A percentile compares a stretch with the other conserved stretches of the same genome.
These are phyloP conservation scores for Brassica juncea DNA, from an alignment of 345 rosid genomes.

Conservation along the genomic window DNA sequence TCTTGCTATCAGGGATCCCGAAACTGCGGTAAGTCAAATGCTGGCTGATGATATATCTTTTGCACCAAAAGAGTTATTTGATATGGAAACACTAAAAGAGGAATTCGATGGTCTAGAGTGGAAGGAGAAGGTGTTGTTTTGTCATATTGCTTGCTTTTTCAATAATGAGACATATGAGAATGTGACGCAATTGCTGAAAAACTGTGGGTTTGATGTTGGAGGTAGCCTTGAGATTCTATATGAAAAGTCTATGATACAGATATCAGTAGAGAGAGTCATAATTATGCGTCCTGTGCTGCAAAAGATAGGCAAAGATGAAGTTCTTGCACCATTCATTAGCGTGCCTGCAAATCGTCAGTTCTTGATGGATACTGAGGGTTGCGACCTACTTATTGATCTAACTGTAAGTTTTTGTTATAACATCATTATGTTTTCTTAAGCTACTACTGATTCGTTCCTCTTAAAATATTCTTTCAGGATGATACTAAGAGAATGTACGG, in stretches of 20 bases:
- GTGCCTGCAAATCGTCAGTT: neutral
- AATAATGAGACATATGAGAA: neutral
- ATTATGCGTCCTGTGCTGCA: neutral
- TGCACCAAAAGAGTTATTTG: neutral
- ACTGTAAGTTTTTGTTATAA: neutral
- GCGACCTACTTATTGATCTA: neutral
- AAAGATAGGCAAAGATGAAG: neutral
- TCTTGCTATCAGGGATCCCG: neutral
- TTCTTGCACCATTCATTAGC: neutral
- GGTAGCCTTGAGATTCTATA: neutral
- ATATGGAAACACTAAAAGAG: neutral
- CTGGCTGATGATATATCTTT: neutral
- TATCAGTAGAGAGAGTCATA: neutral
- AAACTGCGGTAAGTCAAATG: neutral
- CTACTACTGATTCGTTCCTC: neutral
- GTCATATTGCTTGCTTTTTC: neutral
- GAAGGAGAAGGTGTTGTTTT: neutral
- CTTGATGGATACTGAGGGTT: slow-evolving; percentile 1
- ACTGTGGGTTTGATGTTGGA: neutral
- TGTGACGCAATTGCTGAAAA: neutral
- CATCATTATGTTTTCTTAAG: neutral
- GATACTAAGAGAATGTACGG: neutral
- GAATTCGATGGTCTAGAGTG: neutral
- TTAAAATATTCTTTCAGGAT: neutral
- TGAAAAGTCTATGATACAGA: neutral